Base-by-base conservation (phyloP, 148 eudicot genomes). In the Diospyros kaki region DNA sequence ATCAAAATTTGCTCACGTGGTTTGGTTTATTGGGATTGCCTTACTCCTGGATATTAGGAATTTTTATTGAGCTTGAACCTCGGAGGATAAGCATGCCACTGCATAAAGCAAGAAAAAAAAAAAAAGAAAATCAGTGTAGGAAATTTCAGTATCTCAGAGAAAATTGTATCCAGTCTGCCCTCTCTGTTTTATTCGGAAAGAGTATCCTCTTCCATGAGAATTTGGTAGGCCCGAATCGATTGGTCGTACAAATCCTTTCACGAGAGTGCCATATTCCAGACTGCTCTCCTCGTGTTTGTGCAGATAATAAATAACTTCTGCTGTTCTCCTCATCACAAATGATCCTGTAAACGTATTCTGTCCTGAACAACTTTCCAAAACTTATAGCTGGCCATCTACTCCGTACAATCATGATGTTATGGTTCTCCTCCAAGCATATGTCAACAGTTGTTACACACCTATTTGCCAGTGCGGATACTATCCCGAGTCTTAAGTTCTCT, bases 311-410 rank as follows among this genome's bases (percentile, higher is more conserved):
- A 68, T 80, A 74, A 66, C 74, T 64, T 73, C 76, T 75, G 58
- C 59, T 65, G 77, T 77, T 80, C 81, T 71, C 72, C 75, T 73
- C 73, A 51, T 28, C 28, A 42, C 48, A 54, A 53, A 72, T 69
- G 66, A 28, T 28, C 28, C 28, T 28, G 28, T 28, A 28, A 28
- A 28, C 66, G 81, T 77, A 83, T 79, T 65, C 73, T 66, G 79
- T 85, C 80, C 86, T 83, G 48, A 85, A 78, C 88, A 78, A 87
- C 75, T 73, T 80, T 81, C 86, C 83, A 83, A 82, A 39, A 58
- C 62, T 66, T 75, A 66, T 79, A 78, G 86, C 85, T 86, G 88
- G 79, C 79, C 28, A 77, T 64, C 72, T 69, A 58, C 76, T 77
- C 84, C 84, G 83, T 84, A 84, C 88, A 83, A 83, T 86, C 77